Evolutionary conservation across 495 filamentous ascomycete genomes (phyloP).

Genomic region (Neurospora sp.): DNA sequence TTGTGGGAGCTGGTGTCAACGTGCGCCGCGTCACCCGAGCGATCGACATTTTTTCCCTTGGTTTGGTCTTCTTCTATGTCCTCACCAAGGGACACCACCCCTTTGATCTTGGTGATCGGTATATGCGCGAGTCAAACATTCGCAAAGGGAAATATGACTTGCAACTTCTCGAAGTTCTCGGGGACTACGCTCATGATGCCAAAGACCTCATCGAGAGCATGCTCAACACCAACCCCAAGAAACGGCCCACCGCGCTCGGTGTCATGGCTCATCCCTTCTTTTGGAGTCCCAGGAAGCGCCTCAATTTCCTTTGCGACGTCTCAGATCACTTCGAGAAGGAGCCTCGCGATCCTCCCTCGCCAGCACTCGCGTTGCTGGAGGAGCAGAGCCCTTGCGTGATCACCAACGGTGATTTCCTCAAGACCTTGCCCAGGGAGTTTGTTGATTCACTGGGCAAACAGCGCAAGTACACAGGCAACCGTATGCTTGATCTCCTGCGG

Average conservation of each 20-base stretch:
- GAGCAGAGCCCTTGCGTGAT: constrained; percentile 24
- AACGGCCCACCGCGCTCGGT: constrained; percentile 58
- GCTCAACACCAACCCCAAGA: constrained; percentile 62
- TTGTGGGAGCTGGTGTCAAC: constrained; percentile 28
- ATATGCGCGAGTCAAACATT: constrained; percentile 94
- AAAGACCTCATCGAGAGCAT: constrained; percentile 77
- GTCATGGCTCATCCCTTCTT: constrained; percentile 94
- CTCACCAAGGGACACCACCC: constrained; percentile 86
- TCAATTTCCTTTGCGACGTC: constrained; percentile 84
- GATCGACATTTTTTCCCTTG: constrained; percentile 94
- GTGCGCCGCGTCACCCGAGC: constrained; percentile 75
- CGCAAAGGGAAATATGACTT: constrained; percentile 75
- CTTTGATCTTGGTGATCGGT: constrained; percentile 85
- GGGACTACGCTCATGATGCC: constrained; percentile 77
- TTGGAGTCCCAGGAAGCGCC: constrained; percentile 78
- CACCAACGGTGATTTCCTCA: constrained; percentile 59
- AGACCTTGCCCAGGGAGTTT: constrained; percentile 64
- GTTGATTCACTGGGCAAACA: constrained; percentile 85
- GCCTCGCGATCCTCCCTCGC: constrained; percentile 65
- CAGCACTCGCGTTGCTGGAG: constrained; percentile 52
- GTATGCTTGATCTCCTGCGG: constrained; percentile 76
- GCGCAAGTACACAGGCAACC: constrained; percentile 79
- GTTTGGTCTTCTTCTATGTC: constrained; percentile 94
- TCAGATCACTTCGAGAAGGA: constrained; percentile 94
- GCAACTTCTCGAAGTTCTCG: constrained; percentile 56